Base-by-base conservation (phyloP, 2,329 filamentous ascomycete species). In the Diaporthe sp. region DNA sequence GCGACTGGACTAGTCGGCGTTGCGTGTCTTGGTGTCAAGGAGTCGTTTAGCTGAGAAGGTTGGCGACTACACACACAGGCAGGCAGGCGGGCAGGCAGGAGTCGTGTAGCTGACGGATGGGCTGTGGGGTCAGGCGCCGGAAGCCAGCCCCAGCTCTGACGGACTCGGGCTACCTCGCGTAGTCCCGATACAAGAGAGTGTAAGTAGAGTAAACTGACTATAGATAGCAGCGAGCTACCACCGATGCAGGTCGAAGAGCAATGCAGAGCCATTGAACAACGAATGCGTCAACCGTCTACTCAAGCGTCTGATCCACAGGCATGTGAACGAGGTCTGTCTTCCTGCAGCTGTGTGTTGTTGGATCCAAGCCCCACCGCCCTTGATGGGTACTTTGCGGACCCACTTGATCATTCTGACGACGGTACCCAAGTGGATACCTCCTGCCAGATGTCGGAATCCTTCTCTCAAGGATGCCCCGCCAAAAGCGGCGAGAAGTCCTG, bases 401-500 rank as follows among this genome's bases (percentile, higher is more conserved):
- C 55, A 60, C 69, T 50, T 60, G 42, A 50, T 61, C 57, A 71
- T 61, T 52, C 45, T 71, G 57, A 71, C 68, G 55, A 60, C 40
- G 57, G 33, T 61, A 28, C 33, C 55, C 47, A 50, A 47, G 57
- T 71, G 57, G 69, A 33, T 54, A 64, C 45, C n/a, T 64, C 60
- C 57, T 61, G 25, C 57, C 57, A 64, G 45, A 22, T 64, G 55
- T 64, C 47, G n/a, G 42, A 70, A 55, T 70, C 67, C 69, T 52
- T 30, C 30, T 45, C 17, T n/a, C 57, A 60, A 42, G 33, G n/a
- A 40, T 28, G 57, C 69, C 69, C 69, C 69, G 57, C 69, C 69
- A 72, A 72, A 72, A 64, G 69, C 69, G 69, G 69, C 69, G 69
- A 54, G 69, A 33, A 58, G n/a, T 38, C 64, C 25, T 52, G n/a